A percentile compares a stretch with the other conserved stretches of the same genome.
phyloP scores from a whole-genome alignment of 2,329 filamentous ascomycete species.

The Helicocarpus griseus region DNA sequence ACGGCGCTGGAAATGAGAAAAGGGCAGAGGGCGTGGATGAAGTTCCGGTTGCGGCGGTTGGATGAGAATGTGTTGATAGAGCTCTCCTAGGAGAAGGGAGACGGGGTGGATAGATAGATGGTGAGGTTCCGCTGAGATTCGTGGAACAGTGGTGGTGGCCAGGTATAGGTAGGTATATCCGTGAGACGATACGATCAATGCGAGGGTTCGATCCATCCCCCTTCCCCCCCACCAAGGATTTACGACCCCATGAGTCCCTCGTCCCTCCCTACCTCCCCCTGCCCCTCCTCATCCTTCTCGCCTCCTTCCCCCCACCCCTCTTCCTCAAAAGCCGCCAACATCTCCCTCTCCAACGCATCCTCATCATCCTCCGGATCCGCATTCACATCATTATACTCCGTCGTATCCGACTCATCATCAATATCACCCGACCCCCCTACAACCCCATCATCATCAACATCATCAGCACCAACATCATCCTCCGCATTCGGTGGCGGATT shows the following conservation, averaged over 20 bases:
- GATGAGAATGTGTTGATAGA: too few species aligned
- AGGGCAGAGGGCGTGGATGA: too few species aligned
- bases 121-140: too few species aligned
- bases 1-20: too few species aligned
- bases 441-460: slow-evolving; percentile 27
- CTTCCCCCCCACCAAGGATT: neutral
- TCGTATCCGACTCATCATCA: slow-evolving; percentile 14
- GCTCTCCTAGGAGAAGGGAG: too few species aligned
- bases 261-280: too few species aligned
- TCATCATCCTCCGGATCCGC: slow-evolving; percentile 26
- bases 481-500: slow-evolving; percentile 41
- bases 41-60: too few species aligned
- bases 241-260: neutral
- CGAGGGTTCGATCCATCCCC: too few species aligned
- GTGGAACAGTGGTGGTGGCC: too few species aligned
- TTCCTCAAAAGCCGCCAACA: slow-evolving; percentile 51
- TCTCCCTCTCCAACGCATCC: slow-evolving; percentile 42
- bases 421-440: slow-evolving; percentile 17
- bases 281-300: slow-evolving; percentile 17
- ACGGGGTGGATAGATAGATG: too few species aligned
- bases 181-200: too few species aligned
- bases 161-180: too few species aligned
- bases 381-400: slow-evolving; percentile 5
- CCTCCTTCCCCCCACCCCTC: slow-evolving; percentile 26
- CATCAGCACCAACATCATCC: slow-evolving; percentile 40